Conservation (phyloP, 202 grass and related monocot genomes). For the Zoysia matrella region DNA sequence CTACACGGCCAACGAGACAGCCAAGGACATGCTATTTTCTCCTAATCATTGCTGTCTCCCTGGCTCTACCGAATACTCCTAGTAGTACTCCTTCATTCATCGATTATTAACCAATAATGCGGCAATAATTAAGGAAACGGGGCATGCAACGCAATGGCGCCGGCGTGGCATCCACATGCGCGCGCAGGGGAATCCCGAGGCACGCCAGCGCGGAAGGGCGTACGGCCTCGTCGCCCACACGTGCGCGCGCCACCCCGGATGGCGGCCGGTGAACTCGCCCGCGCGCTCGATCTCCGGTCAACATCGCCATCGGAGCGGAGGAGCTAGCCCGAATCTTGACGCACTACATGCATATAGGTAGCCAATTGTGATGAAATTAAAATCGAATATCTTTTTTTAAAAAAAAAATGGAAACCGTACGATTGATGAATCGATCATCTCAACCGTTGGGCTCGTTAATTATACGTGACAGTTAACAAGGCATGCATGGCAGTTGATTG, state of each 20-base stretch:
- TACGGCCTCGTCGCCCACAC: constrained; percentile 32
- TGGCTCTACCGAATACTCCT: background rate
- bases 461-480: background rate
- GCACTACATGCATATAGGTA: background rate
- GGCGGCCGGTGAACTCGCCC: background rate
- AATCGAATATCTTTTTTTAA: background rate
- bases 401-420: no score
- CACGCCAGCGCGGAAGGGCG: constrained; percentile 37
- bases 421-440: background rate
- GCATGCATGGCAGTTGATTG: no score
- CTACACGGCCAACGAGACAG: background rate
- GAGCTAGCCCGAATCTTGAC: constrained; percentile 1
- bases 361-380: background rate
- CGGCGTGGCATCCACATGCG: constrained; percentile 39
- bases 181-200: constrained; percentile 38
- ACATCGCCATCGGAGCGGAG: background rate
- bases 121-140: background rate
- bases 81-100: background rate
- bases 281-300: background rate
- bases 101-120: background rate
- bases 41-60: constrained; percentile 35
- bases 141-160: background rate
- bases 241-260: background rate
- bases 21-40: constrained; percentile 36
- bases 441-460: no score